Evolutionary conservation across 352 stramenopile species (phyloP).

Genomic region (Phytophthora lateralis): DNA sequence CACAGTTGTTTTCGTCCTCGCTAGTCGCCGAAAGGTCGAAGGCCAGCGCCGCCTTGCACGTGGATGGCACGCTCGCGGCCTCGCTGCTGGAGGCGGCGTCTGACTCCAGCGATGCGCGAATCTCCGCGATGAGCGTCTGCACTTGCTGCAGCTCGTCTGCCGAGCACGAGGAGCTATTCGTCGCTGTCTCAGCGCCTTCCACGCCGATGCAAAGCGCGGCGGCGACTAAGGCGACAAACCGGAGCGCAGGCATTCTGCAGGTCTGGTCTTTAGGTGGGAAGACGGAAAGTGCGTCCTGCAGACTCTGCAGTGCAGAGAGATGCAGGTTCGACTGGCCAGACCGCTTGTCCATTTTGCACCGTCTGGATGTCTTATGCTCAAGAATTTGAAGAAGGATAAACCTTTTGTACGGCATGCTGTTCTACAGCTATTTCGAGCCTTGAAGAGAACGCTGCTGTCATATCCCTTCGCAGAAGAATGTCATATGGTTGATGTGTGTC

Average conservation of each 20-base stretch:
- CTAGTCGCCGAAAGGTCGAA: conserved; percentile 17
- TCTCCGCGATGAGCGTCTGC: conserved; percentile 12
- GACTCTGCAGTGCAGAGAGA: no score
- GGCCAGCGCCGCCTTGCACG: conserved; percentile 22
- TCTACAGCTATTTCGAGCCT: no score
- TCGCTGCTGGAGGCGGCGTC: conserved; percentile 18
- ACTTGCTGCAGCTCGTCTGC: conserved; percentile 15
- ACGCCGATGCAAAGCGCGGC: not conserved
- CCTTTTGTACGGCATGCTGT: not conserved
- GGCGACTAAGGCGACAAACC: conserved; percentile 13
- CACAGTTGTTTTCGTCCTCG: conserved; percentile 16
- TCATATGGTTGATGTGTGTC: not conserved
- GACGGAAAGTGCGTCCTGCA: conserved; percentile 21
- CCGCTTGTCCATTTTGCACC: conserved; percentile 22
- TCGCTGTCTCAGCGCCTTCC: not conserved
- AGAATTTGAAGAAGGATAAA: not conserved
- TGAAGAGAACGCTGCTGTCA: not conserved
- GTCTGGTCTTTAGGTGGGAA: conserved; percentile 17
- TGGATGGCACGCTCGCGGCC: conserved; percentile 6
- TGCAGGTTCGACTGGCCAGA: conserved; percentile 26
- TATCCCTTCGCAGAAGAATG: not conserved
- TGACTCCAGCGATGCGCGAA: conserved; percentile 19
- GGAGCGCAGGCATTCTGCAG: conserved; percentile 14
- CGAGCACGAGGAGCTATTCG: conserved; percentile 14
- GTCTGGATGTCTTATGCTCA: conserved; percentile 17